These are phyloP conservation scores for Afroboletus lepidellus DNA, from an alignment of 1,284 basidiomycete genomes.

Conservation along the genomic window DNA sequence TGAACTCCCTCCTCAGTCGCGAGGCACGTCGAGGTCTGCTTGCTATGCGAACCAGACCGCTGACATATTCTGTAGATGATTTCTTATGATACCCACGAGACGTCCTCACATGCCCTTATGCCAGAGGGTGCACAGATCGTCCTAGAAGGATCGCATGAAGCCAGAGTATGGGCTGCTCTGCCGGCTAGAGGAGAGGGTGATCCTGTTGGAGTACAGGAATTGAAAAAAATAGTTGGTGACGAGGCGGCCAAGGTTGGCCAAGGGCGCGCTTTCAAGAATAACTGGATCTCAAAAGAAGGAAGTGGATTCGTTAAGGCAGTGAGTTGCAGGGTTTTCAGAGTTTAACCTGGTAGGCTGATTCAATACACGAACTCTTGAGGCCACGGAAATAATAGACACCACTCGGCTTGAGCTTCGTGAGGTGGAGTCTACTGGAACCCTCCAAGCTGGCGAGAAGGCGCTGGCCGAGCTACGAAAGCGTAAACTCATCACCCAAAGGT, in stretches of 20 bases:
- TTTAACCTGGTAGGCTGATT: not conserved
- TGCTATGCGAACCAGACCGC: conserved; percentile 10
- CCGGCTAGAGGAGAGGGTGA: conserved; percentile 67
- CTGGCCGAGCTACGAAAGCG: conserved; percentile 89
- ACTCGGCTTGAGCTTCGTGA: conserved; percentile 78
- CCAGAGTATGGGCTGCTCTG: conserved; percentile 85
- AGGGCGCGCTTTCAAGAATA: conserved; percentile 94
- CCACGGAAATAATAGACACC: conserved; percentile 62
- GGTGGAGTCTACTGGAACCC: conserved; percentile 70
- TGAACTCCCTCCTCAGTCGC: conserved; percentile 85
- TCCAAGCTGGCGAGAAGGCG: conserved; percentile 73
- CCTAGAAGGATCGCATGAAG: conserved; percentile 88
- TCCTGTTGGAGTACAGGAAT: conserved; percentile 62
- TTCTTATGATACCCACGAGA: conserved; percentile 76
- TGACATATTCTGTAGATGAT: conserved; percentile 68
- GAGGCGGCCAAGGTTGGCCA: conserved; percentile 91
- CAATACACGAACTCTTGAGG: conserved; percentile 39
- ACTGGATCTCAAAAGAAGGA: conserved; percentile 94
- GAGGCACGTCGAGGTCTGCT: conserved; percentile 55
- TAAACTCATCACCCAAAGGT: conserved; percentile 81
- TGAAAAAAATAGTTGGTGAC: conserved; percentile 77
- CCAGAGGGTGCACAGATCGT: conserved; percentile 81
- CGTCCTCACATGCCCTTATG: conserved; percentile 70
- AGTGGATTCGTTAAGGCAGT: conserved; percentile 86
- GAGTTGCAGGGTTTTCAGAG: conserved; percentile 32